Conservation (phyloP, 306 rosid genomes). For the Adenanthera pavonina region DNA sequence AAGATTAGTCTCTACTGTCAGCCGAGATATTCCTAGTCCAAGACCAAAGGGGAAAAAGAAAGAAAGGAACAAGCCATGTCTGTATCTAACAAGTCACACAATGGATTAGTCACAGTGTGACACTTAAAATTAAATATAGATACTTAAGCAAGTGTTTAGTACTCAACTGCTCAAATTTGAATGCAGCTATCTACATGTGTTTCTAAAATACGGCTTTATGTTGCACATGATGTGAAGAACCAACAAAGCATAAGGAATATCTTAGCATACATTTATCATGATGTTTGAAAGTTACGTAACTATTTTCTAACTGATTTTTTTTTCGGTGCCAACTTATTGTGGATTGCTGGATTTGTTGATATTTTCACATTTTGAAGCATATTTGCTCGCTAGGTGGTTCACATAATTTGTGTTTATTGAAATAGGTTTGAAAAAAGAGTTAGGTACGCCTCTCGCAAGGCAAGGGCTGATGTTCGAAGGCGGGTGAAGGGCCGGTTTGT, state of each 20-base stretch:
- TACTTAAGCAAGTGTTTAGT: not conserved
- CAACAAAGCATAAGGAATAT: not conserved
- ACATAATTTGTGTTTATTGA: conserved; percentile 23
- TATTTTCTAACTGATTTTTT: not conserved
- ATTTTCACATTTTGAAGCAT: conserved; percentile 18
- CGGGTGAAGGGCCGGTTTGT: conserved; percentile 19
- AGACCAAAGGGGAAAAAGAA: too few species aligned
- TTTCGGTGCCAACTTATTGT: not conserved
- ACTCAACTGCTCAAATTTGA: not conserved
- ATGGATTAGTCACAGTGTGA: not conserved
- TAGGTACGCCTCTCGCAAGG: conserved; percentile 92
- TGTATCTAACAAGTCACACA: not conserved
- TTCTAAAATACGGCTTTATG: not conserved
- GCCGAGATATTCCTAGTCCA: too few species aligned
- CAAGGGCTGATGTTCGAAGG: conserved; percentile 62
- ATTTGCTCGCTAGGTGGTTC: conserved; percentile 26
- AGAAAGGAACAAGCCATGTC: not conserved
- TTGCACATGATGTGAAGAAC: not conserved
- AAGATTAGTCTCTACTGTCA: too few species aligned
- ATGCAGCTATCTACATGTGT: not conserved
- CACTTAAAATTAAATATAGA: not conserved
- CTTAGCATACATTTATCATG: too few species aligned
- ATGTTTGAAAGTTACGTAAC: not conserved
- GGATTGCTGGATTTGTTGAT: not conserved
- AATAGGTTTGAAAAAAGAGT: conserved; percentile 84